Evolutionary conservation across 106 monocot species (phyloP).

Genomic region (Acanthochlamys bracteata): DNA sequence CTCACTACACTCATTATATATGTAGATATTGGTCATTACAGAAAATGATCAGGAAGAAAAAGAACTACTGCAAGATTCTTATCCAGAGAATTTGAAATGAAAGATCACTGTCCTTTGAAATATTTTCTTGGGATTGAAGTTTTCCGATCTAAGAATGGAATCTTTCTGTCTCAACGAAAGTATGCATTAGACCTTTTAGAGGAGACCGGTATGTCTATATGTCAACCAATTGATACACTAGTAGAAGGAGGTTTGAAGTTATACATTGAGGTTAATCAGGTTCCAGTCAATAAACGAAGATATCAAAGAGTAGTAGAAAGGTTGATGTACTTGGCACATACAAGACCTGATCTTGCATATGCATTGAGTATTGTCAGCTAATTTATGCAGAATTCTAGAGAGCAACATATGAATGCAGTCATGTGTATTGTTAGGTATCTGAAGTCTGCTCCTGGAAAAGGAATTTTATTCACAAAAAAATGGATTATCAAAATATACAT

Average conservation of each 20-base stretch:
- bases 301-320: slow-evolving; percentile 11
- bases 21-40: not conserved
- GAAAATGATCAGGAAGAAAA: not conserved
- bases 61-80: not conserved
- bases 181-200: not conserved
- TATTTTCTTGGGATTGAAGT: slow-evolving; percentile 5
- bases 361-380: not conserved
- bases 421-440: not conserved
- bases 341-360: slow-evolving; percentile 4
- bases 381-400: slow-evolving; percentile 7
- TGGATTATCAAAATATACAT: not conserved
- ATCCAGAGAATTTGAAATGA: not conserved
- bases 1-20: not conserved
- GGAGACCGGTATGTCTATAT: not conserved
- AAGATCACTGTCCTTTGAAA: not conserved
- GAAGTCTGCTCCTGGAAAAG: slow-evolving; percentile 6
- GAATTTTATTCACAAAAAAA: slow-evolving; percentile 6
- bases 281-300: not conserved
- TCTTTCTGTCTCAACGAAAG: not conserved
- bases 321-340: slow-evolving; percentile 8
- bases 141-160: not conserved
- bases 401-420: not conserved
- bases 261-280: not conserved
- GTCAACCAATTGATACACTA: not conserved
- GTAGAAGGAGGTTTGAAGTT: not conserved